Evolutionary conservation across 345 rosid species (phyloP), one percentile per base, ranked within the genome.

Genomic region (Fremontodendron californicum): DNA sequence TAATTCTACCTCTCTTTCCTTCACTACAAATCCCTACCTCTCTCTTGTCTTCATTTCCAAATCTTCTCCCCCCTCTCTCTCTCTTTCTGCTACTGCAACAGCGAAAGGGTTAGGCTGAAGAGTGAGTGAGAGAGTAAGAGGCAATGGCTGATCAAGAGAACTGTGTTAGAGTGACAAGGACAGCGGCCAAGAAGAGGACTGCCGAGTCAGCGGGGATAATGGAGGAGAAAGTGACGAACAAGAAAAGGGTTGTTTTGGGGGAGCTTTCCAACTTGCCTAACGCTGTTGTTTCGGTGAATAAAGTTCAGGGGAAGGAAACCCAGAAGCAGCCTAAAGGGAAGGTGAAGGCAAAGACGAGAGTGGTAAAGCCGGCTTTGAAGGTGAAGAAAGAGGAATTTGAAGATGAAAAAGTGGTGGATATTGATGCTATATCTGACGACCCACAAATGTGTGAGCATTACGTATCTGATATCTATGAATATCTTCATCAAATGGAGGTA

Each of bases 171-270:
- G 43, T 91, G 74, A 90, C 97, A 3, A 89, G 92, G 52, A 79
- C 76, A 27, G 85, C 89, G 0, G 82, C 96, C 15, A 82, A 78
- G 77, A 92, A 86, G 85, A 80, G 91, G 83, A 89, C 81, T 0
- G 87, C 85, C 0, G 78, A 73, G 19, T 46, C 81, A 0, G 68
- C 39, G 16, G 77, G 16, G 4, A 21, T 25, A 43, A 35, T 29
- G 0, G 83, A 62, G 33, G 87, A 79, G 0, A 84, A 74, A 19
- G 88, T 85, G 0, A 31, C 60, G 43, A 80, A 6, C 74, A 88
- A 89, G 90, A 93, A 86, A 77, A 83, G 93, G 93, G 90, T 88
- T 9, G 92, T 84, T 4, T 84, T 91, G 42, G 93, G 94, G 0
- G 97, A 93, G 83, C 83, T 90, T 9, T 79, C 85, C 5, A 82